Conservation (phyloP, 2,329 filamentous ascomycete species). For the Ophiocordyceps camponoti-leonardi region DNA sequence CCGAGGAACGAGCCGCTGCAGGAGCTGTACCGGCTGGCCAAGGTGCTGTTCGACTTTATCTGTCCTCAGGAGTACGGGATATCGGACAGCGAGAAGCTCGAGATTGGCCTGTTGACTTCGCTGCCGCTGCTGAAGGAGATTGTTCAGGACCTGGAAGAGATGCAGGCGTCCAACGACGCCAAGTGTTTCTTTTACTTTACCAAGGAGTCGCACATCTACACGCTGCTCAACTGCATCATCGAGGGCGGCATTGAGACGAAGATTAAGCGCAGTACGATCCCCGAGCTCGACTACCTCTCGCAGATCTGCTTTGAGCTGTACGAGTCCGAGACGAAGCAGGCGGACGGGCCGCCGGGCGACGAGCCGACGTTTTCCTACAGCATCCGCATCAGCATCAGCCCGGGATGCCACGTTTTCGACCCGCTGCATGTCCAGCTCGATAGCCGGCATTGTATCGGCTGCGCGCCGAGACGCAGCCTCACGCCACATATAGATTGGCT, state of each 20-base stretch:
- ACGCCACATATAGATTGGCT: conserved; percentile 93
- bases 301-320: conserved; percentile 98
- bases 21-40: conserved; percentile 83
- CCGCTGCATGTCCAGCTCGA: conserved; percentile 93
- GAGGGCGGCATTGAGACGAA: conserved; percentile 96
- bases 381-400: conserved; percentile 89
- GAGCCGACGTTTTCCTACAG: conserved; percentile 76
- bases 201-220: conserved; percentile 98
- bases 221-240: conserved; percentile 89
- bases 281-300: conserved; percentile 90
- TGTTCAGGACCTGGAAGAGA: conserved; percentile 89
- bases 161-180: conserved; percentile 84
- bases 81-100: conserved; percentile 88
- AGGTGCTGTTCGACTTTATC: conserved; percentile 95
- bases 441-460: conserved; percentile 90
- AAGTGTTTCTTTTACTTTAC: conserved; percentile 99
- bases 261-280: conserved; percentile 86
- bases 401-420: conserved; percentile 91
- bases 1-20: conserved; percentile 73
- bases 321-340: conserved; percentile 62
- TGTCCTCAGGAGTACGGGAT: conserved; percentile 98
- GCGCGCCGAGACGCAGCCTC: conserved; percentile 73
- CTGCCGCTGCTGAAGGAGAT: conserved; percentile 91
- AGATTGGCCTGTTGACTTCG: conserved; percentile 89
- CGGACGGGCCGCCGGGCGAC: conserved; percentile 18